Percentiles rank a stretch among this genome's conserved stretches.
Conservation (phyloP, 2,329 filamentous ascomycete species). For the Exophiala phaeomuriformis region DNA sequence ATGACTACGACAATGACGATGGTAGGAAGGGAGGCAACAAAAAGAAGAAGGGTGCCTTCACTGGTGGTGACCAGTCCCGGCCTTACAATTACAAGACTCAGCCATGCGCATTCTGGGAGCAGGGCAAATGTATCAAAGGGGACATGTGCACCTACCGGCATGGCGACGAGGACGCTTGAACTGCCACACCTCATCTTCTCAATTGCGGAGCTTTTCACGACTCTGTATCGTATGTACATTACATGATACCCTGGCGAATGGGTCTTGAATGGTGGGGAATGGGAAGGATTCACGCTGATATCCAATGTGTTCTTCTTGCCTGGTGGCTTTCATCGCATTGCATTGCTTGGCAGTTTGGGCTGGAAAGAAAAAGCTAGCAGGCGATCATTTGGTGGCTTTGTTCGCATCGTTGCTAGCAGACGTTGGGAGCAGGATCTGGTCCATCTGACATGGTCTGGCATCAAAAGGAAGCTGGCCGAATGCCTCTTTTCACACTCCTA, state of each 20-base stretch:
- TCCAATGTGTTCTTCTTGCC: no score
- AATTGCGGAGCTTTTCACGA: neutral
- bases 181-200: neutral
- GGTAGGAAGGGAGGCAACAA: slow-evolving; percentile 19
- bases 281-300: neutral
- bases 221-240: neutral
- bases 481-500: no score
- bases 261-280: neutral
- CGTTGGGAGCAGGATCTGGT: no score
- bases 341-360: no score
- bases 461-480: no score
- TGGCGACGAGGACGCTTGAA: slow-evolving; percentile 28
- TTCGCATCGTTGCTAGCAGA: no score
- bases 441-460: no score
- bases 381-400: no score
- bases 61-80: slow-evolving; percentile 1
- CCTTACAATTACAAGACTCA: slow-evolving; percentile 41
- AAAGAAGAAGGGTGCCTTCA: slow-evolving; percentile 19
- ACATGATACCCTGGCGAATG: neutral
- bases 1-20: slow-evolving; percentile 22
- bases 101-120: slow-evolving; percentile 48
- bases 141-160: slow-evolving; percentile 47
- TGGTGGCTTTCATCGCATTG: no score
- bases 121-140: slow-evolving; percentile 49
- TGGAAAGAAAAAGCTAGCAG: no score